These are phyloP conservation scores for Ceratobasidium sp. DNA, from an alignment of 1,284 basidiomycete genomes.

Conservation along the genomic window DNA sequence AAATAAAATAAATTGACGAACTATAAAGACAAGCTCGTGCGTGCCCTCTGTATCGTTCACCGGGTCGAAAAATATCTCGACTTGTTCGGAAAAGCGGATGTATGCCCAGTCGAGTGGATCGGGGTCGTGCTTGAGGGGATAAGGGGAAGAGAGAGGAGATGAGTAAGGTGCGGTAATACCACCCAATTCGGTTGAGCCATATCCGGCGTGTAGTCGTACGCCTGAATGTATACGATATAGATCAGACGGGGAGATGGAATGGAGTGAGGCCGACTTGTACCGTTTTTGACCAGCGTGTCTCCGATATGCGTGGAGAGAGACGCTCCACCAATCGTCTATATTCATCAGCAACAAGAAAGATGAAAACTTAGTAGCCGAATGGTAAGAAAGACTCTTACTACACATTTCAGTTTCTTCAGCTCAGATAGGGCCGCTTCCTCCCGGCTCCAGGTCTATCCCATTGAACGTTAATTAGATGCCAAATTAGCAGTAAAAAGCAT, in stretches of 20 bases:
- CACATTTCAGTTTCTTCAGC: conserved; percentile 45
- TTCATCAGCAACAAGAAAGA: background rate
- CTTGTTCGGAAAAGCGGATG: conserved; percentile 31
- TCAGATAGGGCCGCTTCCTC: conserved; percentile 40
- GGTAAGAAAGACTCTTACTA: conserved; percentile 21
- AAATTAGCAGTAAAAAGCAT: too few relatives aligned
- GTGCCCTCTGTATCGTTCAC: conserved; percentile 13
- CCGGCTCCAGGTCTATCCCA: conserved; percentile 41
- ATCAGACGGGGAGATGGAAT: background rate
- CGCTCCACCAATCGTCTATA: conserved; percentile 39
- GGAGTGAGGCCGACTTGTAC: too few relatives aligned
- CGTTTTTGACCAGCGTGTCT: conserved; percentile 14
- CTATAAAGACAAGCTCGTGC: conserved; percentile 25
- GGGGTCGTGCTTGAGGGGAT: background rate
- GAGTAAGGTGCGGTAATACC: background rate
- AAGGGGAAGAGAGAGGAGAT: conserved; percentile 13
- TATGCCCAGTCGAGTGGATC: conserved; percentile 43
- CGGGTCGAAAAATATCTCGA: background rate
- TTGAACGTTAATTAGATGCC: background rate
- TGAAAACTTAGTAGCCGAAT: background rate
- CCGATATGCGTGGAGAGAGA: conserved; percentile 17
- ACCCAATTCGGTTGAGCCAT: conserved; percentile 24
- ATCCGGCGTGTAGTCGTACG: background rate
- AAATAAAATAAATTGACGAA: conserved; percentile 7
- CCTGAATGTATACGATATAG: conserved; percentile 15